These are phyloP conservation scores for Corchorus olitorius DNA, from an alignment of 345 rosid genomes.

Conservation along the genomic window DNA sequence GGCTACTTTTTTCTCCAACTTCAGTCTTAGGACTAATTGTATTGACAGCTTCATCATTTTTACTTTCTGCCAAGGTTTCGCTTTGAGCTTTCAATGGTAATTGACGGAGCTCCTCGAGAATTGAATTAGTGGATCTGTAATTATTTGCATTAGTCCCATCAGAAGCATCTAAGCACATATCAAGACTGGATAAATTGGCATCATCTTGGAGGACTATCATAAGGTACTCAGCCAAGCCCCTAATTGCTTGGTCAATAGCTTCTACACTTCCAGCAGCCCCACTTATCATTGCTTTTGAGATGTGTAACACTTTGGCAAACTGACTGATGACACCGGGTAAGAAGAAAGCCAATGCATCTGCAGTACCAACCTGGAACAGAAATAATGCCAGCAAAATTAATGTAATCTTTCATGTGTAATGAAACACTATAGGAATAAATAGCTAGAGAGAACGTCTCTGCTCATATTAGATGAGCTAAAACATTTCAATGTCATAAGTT, in stretches of 20 bases:
- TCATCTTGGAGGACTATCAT: conserved; percentile 83
- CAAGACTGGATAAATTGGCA: conserved; percentile 51
- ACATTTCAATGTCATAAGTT: neutral
- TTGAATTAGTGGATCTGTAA: conserved; percentile 46
- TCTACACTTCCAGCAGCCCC: conserved; percentile 95
- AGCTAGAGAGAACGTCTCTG: neutral
- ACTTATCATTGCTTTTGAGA: conserved; percentile 72
- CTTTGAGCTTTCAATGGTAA: conserved; percentile 52
- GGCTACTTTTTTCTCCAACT: conserved; percentile 29
- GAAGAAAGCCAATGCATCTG: conserved; percentile 92
- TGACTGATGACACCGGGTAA: conserved; percentile 96
- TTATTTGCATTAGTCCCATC: conserved; percentile 33
- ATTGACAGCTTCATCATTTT: conserved; percentile 34
- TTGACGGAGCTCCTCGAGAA: conserved; percentile 65
- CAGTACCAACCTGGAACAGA: conserved; percentile 71
- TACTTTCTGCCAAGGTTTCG: conserved; percentile 33
- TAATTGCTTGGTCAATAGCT: conserved; percentile 77
- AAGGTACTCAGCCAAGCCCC: conserved; percentile 89
- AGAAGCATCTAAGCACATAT: conserved; percentile 27
- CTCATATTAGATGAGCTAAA: neutral
- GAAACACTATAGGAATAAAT: neutral
- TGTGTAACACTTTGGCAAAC: conserved; percentile 74
- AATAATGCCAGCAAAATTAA: conserved; percentile 14
- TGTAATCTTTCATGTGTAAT: neutral
- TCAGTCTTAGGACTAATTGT: conserved; percentile 27